Evolutionary conservation across 75 land plant species (phyloP), one percentile per base, ranked within the genome.

Genomic region (Picea sitchensis): DNA sequence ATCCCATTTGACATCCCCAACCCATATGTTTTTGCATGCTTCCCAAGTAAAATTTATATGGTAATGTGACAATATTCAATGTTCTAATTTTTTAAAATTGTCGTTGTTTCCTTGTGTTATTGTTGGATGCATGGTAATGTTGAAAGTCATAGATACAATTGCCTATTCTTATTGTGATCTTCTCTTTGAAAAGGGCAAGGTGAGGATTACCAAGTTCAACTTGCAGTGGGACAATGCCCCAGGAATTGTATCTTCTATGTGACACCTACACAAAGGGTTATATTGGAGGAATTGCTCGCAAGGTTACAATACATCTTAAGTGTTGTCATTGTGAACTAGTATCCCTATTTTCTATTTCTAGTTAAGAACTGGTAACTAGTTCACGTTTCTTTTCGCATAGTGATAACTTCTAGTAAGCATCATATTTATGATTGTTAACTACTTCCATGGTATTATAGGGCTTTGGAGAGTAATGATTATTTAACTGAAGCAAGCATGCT

Each of bases 201-300:
- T 71, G 95, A 90, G 36, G 96, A 93, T 78, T 93, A 91, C 80
- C 85, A 63, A 77, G 96, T 97, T 44, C 98, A 93, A 80, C 85
- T 91, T 57, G 99, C 99, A 47, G 98, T 91, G 38, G 98, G 98
- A 3, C 98, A 97, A 77, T 97, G 99, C 81, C 99, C 99, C 38
- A 88, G 94, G 82, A 95, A 86, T 32, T 97, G 99, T 67, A 97
- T 97, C 31, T 85, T 92, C 82, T 97, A 88, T 83, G 99, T 97
- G 11, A 97, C 99, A 17, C 95, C 98, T 76, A 79, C 81, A 11
- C 99, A 97, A 77, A 82, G 99, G 78, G 72, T 79, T 30, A 78
- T 93, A 34, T 82, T 97, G 76, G 95, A 95, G 77, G 92, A 92
- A 76, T 75, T 93, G 18, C 88, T 97, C 23, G 76, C 86, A 61